Evolutionary conservation across 2,329 filamentous ascomycete genomes (phyloP).

Genomic region (Xylariales sp.): DNA sequence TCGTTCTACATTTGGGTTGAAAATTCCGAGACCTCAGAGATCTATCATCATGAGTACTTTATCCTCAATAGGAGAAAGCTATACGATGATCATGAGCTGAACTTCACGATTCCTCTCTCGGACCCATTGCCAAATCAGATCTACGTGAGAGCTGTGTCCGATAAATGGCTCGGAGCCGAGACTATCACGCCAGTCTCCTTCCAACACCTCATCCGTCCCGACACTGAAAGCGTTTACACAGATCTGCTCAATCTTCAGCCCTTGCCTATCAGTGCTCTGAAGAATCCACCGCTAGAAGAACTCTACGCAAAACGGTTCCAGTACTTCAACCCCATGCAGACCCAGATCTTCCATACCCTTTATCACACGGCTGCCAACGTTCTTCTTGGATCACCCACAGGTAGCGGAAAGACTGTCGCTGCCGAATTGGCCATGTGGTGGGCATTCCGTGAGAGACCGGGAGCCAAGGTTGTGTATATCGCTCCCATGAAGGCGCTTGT

Average conservation of each 20-base stretch:
- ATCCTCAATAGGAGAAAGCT: conserved; percentile 87
- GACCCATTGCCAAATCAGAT: conserved; percentile 94
- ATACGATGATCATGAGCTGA: conserved; percentile 93
- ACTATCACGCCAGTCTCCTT: conserved; percentile 95
- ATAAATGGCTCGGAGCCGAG: conserved; percentile 94
- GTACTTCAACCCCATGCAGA: conserved; percentile 99
- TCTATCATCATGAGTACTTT: conserved; percentile 97
- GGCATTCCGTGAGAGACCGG: conserved; percentile 91
- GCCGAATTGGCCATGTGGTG: conserved; percentile 99
- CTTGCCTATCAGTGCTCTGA: conserved; percentile 77
- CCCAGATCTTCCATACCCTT: conserved; percentile 93
- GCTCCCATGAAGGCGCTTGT: conserved; percentile 99
- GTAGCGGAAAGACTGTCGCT: conserved; percentile 95
- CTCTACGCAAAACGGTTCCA: conserved; percentile 86
- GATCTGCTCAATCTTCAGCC: conserved; percentile 90
- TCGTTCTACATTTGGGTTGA: conserved; percentile 99
- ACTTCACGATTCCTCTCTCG: conserved; percentile 92
- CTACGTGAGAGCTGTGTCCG: conserved; percentile 89
- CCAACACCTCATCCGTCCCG: conserved; percentile 93
- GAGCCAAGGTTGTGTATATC: conserved; percentile 97
- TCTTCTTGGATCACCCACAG: conserved; percentile 89
- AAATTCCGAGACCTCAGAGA: conserved; percentile 94
- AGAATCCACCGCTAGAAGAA: conserved; percentile 82
- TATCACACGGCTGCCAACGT: conserved; percentile 93
- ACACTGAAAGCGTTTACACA: conserved; percentile 96